A percentile compares a stretch with the other conserved stretches of the same genome.
These are phyloP conservation scores for Stephanocyclus meneghinianus DNA, from an alignment of 352 stramenopile species.

Conservation along the genomic window DNA sequence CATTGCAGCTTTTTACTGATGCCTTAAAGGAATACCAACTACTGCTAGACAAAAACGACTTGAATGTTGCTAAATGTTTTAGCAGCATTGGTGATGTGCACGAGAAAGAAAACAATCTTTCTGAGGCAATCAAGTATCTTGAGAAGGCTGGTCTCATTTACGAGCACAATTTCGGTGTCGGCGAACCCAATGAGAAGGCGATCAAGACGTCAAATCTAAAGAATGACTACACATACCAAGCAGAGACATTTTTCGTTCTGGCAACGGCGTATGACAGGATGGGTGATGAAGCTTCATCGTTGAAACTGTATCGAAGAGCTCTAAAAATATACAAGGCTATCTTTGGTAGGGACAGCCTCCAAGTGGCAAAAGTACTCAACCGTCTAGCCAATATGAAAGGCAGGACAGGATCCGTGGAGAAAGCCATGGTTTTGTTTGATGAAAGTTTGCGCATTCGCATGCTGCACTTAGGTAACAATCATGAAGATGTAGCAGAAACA, in stretches of 20 bases:
- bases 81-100: conserved; percentile 59
- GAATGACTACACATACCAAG: conserved; percentile 58
- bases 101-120: conserved; percentile 59
- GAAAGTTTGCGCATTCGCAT: conserved; percentile 72
- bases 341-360: conserved; percentile 56
- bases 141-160: conserved; percentile 58
- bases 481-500: conserved; percentile 67
- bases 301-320: conserved; percentile 61
- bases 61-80: conserved; percentile 67
- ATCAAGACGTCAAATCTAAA: conserved; percentile 50
- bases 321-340: conserved; percentile 64
- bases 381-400: conserved; percentile 68
- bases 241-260: conserved; percentile 61
- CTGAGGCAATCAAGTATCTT: conserved; percentile 48
- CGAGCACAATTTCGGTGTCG: conserved; percentile 49
- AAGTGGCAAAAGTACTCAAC: conserved; percentile 64
- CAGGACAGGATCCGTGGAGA: conserved; percentile 59
- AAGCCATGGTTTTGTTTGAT: conserved; percentile 69
- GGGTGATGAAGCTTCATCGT: conserved; percentile 52
- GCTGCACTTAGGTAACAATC: conserved; percentile 64
- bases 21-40: conserved; percentile 66
- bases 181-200: conserved; percentile 55
- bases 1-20: conserved; percentile 65
- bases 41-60: conserved; percentile 57
- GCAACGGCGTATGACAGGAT: conserved; percentile 56